Evolutionary conservation across 192 early-diverging fungal species (phyloP), one percentile per base, ranked within the genome.

Genomic region (Jimgerdemannia lactiflua): DNA sequence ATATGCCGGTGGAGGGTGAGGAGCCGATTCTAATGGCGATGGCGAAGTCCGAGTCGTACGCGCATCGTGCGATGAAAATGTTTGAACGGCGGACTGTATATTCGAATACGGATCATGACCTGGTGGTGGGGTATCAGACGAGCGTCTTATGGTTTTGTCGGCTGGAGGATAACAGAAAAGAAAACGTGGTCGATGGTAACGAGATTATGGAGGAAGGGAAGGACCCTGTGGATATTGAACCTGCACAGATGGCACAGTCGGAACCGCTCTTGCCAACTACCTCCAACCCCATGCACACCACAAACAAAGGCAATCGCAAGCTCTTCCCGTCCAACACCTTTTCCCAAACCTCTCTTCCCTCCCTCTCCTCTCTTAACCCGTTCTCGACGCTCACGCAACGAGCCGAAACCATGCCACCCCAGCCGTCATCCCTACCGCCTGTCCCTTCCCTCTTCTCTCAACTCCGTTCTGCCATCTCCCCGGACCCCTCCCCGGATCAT

Each of bases 21-120:
- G 82, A 79, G 42, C 84, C 84, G 2, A 39, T 86, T 10, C 72
- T 87, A 2, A 43, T 86, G 65, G 75, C 78, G 2, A 80, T 87
- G 80, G 72, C 82, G 6, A 78, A 76, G 39, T 78, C 80, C 40
- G 76, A 72, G 0, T 80, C 82, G 4, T 59, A 74, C 29, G 84
- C 80, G 18, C 74, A 86, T 59, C 43, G 41, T 8, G 74, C 78
- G 0, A 70, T 87, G 40, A 59, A 19, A 3, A 76, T 72, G 70
- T 87, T 87, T 71, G 18, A 69, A 18, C 43, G 72, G 42, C 65
- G 84, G 59, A 86, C 84, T 7, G 71, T 82, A 54, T 87, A 87
- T 42, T 80, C 86, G 9, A 87, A 87, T 70, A 77, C 85, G 49
- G 82, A 78, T 18, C 84, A 85, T 65, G 86, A 87, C 79, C 74